Evolutionary conservation across 176 grass and related monocot genomes (phyloP), one percentile per base, ranked within the genome.

Genomic region (Zoysia pacifica): DNA sequence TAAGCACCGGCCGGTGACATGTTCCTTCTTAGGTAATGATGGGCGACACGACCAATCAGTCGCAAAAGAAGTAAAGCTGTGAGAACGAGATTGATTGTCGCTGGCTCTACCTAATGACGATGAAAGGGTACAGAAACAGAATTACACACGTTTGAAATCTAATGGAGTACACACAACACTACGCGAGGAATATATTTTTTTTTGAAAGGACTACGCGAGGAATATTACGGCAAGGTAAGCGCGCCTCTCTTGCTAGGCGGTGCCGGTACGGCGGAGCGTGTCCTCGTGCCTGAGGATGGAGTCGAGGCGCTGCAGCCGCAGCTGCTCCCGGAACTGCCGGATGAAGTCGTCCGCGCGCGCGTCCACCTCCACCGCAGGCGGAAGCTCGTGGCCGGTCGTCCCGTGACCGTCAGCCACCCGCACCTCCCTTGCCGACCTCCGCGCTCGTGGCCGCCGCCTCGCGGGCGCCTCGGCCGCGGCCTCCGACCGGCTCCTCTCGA

Each of bases 311-410:
- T 77, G 75, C 75, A 77, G 45, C 44, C 75, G 75, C 28, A 77
- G 75, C 75, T 77, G 59, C 75, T 77, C 75, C 35, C 60, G 44
- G 75, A 77, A 77, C 60, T 48, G 28, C n/a, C 19, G n/a, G 51
- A 80, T 69, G 78, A 80, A 80, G 41, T 80, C 52, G 77, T 79
- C 77, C 6, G 77, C 77, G 39, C 50, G 77, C 40, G 4, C 51
- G 65, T 79, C 77, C 77, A 79, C 65, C 51, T 58, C 77, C 64
- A 41, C 75, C 47, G 47, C 13, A 13, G 75, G 46, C 20, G 46
- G 72, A 28, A 28, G 28, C 11, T 63, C 28, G 28, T 28, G 2
- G 9, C 2, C 2, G 8, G 8, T 0, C 3, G 9, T 35, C 12
- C 35, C 61, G 8, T 2, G 4, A 4, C 9, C 9, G 59, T 38